Percentiles rank a stretch among this genome's conserved stretches.
Conservation (phyloP, 495 filamentous ascomycete genomes). For the Geoglossum glabrum region DNA sequence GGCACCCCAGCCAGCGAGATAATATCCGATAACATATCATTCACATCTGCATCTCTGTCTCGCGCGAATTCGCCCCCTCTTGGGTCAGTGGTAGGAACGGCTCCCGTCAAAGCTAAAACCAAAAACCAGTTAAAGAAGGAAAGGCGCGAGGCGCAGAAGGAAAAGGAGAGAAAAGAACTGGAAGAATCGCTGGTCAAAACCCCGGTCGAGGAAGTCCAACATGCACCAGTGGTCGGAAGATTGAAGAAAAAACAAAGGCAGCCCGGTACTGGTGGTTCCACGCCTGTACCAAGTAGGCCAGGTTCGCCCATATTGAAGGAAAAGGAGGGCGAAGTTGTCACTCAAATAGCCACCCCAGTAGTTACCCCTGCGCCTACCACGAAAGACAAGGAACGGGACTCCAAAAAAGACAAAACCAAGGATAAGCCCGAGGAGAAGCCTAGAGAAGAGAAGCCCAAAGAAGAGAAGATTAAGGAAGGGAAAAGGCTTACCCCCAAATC, state of each 20-base stretch:
- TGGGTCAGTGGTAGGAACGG: constrained; percentile 44
- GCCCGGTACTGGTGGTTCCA: constrained; percentile 22
- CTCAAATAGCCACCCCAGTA: neutral
- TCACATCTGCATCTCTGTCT: constrained; percentile 64
- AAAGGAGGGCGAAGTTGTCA: neutral
- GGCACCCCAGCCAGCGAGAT: constrained; percentile 59
- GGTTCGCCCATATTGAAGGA: constrained; percentile 19
- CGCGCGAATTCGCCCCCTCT: constrained; percentile 67
- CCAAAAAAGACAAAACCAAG: neutral
- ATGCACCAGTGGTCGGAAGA: constrained; percentile 64
- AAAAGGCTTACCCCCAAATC: constrained; percentile 23
- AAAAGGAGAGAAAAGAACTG: constrained; percentile 39
- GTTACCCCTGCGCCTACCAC: neutral
- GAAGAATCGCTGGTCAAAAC: constrained; percentile 34
- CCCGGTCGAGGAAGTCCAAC: constrained; percentile 37
- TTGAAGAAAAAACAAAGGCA: constrained; percentile 87
- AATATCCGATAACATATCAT: constrained; percentile 55
- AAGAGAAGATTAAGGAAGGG: neutral
- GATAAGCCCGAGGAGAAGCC: constrained; percentile 18
- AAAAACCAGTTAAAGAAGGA: constrained; percentile 88
- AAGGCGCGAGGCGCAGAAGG: constrained; percentile 39
- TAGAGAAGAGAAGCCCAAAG: constrained; percentile 9
- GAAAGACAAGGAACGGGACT: constrained; percentile 12
- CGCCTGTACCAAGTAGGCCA: constrained; percentile 21
- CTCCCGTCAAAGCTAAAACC: constrained; percentile 57